phyloP scores from a whole-genome alignment of 23 red algal genomes.

The Cyanidiococcus yangmingshanensis region DNA sequence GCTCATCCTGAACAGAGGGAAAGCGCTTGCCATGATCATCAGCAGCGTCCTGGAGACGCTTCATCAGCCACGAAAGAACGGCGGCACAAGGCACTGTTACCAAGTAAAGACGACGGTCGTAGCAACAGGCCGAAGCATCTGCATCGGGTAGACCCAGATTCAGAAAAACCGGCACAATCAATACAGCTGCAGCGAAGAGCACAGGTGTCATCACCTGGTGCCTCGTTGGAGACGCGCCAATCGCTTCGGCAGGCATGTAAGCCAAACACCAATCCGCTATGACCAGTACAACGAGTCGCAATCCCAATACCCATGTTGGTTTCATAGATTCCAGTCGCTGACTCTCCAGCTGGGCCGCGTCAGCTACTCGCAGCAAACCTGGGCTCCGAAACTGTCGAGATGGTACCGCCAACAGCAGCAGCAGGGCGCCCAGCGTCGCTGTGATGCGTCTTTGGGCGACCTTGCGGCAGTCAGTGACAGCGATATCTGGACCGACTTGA shows the following conservation, averaged over 20 bases:
- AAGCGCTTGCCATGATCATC: no score
- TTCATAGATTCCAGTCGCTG: no score
- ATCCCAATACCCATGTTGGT: background rate
- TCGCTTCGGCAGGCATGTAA: background rate
- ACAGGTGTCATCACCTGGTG: background rate
- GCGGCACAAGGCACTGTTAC: background rate
- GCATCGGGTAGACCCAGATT: background rate
- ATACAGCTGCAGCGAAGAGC: background rate
- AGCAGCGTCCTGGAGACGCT: background rate
- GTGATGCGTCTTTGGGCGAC: no score
- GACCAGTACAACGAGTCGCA: background rate
- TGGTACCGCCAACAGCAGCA: no score
- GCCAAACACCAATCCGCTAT: background rate
- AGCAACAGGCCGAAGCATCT: background rate
- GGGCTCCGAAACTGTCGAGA: no score
- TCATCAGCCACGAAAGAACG: background rate
- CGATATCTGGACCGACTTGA: no score
- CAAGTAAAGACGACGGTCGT: background rate
- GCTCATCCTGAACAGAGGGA: no score
- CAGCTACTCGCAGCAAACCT: no score
- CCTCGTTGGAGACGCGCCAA: background rate
- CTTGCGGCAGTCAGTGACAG: no score
- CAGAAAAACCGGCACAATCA: background rate
- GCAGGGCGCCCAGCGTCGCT: no score
- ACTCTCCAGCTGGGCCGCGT: no score